Conservation (phyloP, 1,284 basidiomycete genomes). For the Gomphus sp. region DNA sequence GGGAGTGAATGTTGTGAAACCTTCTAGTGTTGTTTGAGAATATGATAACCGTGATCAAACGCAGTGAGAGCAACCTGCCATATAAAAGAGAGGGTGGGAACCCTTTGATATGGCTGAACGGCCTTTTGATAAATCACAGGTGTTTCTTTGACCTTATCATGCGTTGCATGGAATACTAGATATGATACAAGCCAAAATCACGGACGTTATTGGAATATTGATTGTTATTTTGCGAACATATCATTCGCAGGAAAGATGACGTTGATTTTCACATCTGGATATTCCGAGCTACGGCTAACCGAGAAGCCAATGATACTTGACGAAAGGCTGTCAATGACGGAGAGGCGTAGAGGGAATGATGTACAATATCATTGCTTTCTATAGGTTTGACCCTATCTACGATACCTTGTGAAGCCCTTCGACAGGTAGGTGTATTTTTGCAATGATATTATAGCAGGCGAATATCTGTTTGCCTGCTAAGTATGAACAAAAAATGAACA, state of each 20-base stretch:
- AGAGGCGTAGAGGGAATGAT: conserved; percentile 4
- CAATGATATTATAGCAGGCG: conserved; percentile 48
- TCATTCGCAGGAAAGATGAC: conserved; percentile 79
- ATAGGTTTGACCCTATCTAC: conserved; percentile 27
- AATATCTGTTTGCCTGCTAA: conserved; percentile 26
- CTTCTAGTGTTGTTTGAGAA: conserved; percentile 28
- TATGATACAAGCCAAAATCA: neutral
- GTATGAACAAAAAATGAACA: conserved; percentile 35
- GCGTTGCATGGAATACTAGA: conserved; percentile 75
- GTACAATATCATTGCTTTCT: conserved; percentile 40
- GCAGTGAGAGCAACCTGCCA: conserved; percentile 45
- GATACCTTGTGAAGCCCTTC: conserved; percentile 18
- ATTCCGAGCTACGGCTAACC: conserved; percentile 29
- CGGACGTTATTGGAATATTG: neutral
- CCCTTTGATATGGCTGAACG: conserved; percentile 68
- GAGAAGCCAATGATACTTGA: conserved; percentile 34
- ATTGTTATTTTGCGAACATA: conserved; percentile 60
- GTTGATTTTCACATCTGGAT: conserved; percentile 52
- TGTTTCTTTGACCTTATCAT: conserved; percentile 72
- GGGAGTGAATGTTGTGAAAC: conserved; percentile 83
- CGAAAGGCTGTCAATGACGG: neutral
- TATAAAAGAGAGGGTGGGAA: conserved; percentile 65
- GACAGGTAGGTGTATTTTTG: conserved; percentile 42
- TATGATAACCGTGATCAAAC: neutral
- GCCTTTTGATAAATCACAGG: conserved; percentile 61